Evolutionary conservation across 495 filamentous ascomycete genomes (phyloP), one percentile per base, ranked within the genome.

Genomic region (Penicillium salamii): DNA sequence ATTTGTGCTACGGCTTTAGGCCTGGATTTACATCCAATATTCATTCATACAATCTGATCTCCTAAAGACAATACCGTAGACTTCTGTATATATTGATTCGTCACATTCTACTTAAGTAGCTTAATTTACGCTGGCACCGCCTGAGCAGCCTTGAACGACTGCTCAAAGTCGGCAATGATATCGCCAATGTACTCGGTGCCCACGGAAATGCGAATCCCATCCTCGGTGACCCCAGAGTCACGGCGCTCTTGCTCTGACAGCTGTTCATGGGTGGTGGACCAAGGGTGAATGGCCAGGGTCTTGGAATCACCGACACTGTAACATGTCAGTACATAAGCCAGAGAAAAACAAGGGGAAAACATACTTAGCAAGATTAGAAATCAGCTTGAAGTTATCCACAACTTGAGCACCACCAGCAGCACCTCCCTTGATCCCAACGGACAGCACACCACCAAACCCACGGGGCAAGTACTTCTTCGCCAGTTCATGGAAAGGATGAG

Each of bases 131-230:
- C 57, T 12, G 54, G 51, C 19, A 58, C 36, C 41, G 71, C 64
- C 49, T 67, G 61, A n/a, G 67, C 71, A 13, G 79, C 77, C 58
- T 78, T 73, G 71, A 98, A 96, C 0, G 90, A 87, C 70, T 98
- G 95, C 60, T 90, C 84, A 62, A 98, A 97, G 69, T 98, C 93
- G 42, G 83, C 86, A 63, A 97, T 92, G 58, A 98, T 98, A 63
- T 98, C 93, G 72, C 97, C 91, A 59, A 98, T 96, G 68, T 97
- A 90, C 75, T 98, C 93, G 0, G 86, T 96, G 38, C 93, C 93
- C 53, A 98, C 91, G 0, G 95, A 97, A 63, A 97, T 95, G 49
- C 93, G 87, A 71, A 98, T 96, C 11, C 88, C 81, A 66, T 98
- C 93, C 72, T 91, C 89, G 3, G 89, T 91, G 5, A 92, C 90